Evolutionary conservation across 2,329 filamentous ascomycete species (phyloP), one percentile per base, ranked within the genome.

Genomic region (Clonostachys rhizophaga): DNA sequence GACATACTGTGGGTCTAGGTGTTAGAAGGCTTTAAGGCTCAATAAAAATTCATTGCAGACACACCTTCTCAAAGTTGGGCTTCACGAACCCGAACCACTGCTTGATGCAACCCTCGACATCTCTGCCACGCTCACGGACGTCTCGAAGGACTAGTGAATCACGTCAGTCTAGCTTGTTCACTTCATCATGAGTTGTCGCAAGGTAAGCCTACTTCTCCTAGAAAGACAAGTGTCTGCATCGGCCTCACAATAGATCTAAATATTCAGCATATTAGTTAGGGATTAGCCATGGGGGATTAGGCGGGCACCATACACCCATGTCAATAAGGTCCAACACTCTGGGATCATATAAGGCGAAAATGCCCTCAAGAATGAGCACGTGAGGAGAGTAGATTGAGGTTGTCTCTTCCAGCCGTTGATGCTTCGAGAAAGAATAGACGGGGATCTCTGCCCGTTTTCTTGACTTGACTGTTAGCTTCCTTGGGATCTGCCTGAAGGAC

Each of bases 61-160:
- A 47, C 60, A 77, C 78, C 67, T 87, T 89, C 65, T 92, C 87
- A 58, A 95, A 97, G 60, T 97, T 97, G 4, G 94, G 94, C 68
- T 99, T 99, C 40, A 99, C 94, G 62, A 88, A 99, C 11, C 72
- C 74, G 64, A 97, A 96, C 94, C 94, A 99, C 65, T 99, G 94
- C 67, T 97, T 97, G 65, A 99, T 91, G 59, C 91, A 92, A 39
- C 94, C 94, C 62, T 96, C 88, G 48, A 97, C 87, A 59, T 96
- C 92, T 61, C 94, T 81, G 4, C 89, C 92, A 58, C 94, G 84
- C 58, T 96, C 89, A 57, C 83, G 83, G 18, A 97, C 89, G 68
- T 99, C 94, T 59, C 94, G 87, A 36, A 90, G 72, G 55, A 95
- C 87, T 91, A 51, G 2, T 35, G 18, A 36, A 5, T 30, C 9